phyloP scores from a whole-genome alignment of 441 rosid species.

The Heliophila coronopifolia region DNA sequence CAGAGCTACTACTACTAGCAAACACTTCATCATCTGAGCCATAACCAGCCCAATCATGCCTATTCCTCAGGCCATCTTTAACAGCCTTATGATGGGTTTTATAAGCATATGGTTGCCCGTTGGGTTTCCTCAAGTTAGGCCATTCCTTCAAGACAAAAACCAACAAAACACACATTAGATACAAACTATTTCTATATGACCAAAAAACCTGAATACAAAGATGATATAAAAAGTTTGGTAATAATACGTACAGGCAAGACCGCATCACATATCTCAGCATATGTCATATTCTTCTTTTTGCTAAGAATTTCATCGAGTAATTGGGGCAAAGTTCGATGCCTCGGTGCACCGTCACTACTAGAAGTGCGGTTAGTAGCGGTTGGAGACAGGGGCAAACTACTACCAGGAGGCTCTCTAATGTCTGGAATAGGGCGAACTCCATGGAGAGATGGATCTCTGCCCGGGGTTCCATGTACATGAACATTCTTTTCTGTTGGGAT shows the following conservation, averaged over 20 bases:
- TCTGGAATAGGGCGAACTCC: too few relatives aligned
- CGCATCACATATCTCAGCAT: constrained; percentile 89
- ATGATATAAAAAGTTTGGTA: too few relatives aligned
- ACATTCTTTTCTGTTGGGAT: constrained; percentile 77
- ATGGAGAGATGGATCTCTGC: too few relatives aligned
- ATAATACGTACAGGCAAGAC: constrained; percentile 74
- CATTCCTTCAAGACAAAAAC: constrained; percentile 36
- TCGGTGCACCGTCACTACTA: too few relatives aligned
- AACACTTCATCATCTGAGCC: too few relatives aligned
- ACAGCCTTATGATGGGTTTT: too few relatives aligned
- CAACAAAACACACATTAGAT: constrained; percentile 17
- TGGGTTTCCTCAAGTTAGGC: too few relatives aligned
- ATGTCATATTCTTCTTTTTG: constrained; percentile 87
- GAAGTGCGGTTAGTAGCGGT: constrained; percentile 65
- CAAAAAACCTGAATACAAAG: constrained; percentile 20
- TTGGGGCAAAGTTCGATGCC: constrained; percentile 79
- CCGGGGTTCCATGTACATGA: constrained; percentile 86
- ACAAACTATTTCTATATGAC: background rate
- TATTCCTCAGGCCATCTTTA: too few relatives aligned
- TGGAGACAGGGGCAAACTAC: constrained; percentile 77
- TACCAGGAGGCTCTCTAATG: too few relatives aligned
- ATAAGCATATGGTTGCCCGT: too few relatives aligned
- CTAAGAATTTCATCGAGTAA: constrained; percentile 84
- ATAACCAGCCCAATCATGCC: too few relatives aligned
- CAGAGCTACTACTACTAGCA: too few relatives aligned